Evolutionary conservation across 164 flowering plant species (phyloP).

Genomic region (Aristolochia contorta): DNA sequence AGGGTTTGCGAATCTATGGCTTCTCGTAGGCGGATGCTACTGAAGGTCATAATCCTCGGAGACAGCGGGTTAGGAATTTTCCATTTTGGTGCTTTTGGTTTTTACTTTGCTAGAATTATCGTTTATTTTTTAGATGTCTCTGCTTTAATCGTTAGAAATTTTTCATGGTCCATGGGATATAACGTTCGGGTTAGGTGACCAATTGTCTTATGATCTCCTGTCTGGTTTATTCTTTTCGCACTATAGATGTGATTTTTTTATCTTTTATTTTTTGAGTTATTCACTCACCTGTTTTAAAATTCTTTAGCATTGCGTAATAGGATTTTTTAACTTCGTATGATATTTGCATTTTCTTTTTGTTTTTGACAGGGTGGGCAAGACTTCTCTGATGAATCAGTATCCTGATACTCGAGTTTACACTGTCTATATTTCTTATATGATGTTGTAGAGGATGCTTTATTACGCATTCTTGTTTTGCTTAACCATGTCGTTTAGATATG

Average conservation of each 20-base stretch:
- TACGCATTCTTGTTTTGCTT: neutral
- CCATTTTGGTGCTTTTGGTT: neutral
- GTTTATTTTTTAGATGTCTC: neutral
- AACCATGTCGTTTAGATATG: conserved; percentile 35
- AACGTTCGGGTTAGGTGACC: neutral
- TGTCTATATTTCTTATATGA: no score
- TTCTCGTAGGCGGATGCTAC: conserved; percentile 57
- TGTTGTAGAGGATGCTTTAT: neutral
- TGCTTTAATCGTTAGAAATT: neutral
- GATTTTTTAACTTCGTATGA: neutral
- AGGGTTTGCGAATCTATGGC: conserved; percentile 27
- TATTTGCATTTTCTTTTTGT: neutral
- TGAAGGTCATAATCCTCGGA: conserved; percentile 68
- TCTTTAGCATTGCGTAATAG: neutral
- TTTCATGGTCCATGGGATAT: neutral
- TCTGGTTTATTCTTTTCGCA: neutral
- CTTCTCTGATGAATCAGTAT: conserved; percentile 89
- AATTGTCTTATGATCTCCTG: neutral
- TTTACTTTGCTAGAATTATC: neutral
- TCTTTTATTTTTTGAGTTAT: neutral
- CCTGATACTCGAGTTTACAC: conserved; percentile 5
- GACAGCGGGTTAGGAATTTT: conserved; percentile 51
- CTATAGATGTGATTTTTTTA: neutral
- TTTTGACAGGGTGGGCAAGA: conserved; percentile 66
- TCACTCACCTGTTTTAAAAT: neutral